Conservation (phyloP, 202 grass and related monocot species). For the Alloteropsis angusta region DNA sequence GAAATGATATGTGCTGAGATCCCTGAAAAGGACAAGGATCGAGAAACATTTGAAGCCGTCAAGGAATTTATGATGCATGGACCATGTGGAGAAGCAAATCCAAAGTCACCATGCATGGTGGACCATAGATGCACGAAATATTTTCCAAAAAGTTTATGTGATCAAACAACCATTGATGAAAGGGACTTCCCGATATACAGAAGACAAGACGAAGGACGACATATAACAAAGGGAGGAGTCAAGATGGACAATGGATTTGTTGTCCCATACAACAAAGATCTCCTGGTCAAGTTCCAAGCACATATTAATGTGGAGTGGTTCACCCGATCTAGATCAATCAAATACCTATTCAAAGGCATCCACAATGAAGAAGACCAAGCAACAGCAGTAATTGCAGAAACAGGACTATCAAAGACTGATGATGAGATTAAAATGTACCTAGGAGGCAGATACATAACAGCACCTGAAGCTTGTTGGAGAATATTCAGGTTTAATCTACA, state of each 20-base stretch:
- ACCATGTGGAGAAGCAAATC: constrained; percentile 25
- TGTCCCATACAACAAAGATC: constrained; percentile 19
- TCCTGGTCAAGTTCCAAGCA: constrained; percentile 33
- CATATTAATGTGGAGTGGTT: constrained; percentile 20
- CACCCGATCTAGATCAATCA: constrained; percentile 9
- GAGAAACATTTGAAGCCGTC: neutral
- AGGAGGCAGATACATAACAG: constrained; percentile 10
- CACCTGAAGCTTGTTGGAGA: constrained; percentile 19
- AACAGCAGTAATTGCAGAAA: neutral
- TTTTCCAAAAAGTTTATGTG: constrained; percentile 20
- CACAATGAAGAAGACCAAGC: neutral
- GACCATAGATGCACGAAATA: neutral
- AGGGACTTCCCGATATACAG: constrained; percentile 13
- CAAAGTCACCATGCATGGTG: neutral
- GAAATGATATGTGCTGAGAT: constrained; percentile 27
- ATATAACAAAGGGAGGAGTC: neutral
- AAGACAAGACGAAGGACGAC: constrained; percentile 7
- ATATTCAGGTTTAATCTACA: constrained; percentile 3
- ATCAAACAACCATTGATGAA: neutral
- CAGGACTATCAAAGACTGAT: neutral
- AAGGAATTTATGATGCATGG: constrained; percentile 22
- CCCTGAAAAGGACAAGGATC: neutral
- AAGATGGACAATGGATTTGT: constrained; percentile 25
- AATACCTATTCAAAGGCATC: constrained; percentile 23
- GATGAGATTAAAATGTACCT: constrained; percentile 35